Evolutionary conservation across 257 asterid genomes (phyloP).

Genomic region (Plantago elongata): DNA sequence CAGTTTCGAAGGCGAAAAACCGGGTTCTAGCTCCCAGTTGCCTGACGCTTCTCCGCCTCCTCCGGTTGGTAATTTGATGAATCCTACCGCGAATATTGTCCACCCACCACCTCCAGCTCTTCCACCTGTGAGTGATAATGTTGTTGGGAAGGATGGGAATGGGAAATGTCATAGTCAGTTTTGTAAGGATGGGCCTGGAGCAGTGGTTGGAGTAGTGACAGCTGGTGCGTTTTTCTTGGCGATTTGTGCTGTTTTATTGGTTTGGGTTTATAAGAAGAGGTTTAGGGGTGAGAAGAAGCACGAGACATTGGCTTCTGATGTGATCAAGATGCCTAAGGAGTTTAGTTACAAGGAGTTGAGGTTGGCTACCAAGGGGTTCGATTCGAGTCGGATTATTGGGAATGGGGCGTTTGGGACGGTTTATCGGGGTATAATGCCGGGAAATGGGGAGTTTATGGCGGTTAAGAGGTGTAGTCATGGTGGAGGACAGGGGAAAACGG

Average conservation of each 20-base stretch:
- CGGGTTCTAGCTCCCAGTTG: conserved; percentile 30
- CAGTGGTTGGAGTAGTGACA: conserved; percentile 71
- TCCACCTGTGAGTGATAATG: conserved; percentile 23
- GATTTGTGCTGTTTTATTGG: conserved; percentile 34
- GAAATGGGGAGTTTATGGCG: conserved; percentile 53
- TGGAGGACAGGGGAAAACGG: conserved; percentile 72
- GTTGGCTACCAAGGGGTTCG: conserved; percentile 59
- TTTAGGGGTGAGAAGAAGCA: conserved; percentile 38
- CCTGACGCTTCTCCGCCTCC: conserved; percentile 42
- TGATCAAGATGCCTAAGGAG: conserved; percentile 80
- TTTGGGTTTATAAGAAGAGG: conserved; percentile 56
- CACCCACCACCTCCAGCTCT: conserved; percentile 40
- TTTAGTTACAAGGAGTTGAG: conserved; percentile 62
- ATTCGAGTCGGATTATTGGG: conserved; percentile 46
- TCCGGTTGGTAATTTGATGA: conserved; percentile 36
- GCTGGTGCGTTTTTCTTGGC: conserved; percentile 72
- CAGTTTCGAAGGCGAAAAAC: conserved; percentile 36
- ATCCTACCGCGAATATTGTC: conserved; percentile 40
- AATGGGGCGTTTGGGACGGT: conserved; percentile 83
- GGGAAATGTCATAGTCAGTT: conserved; percentile 50
- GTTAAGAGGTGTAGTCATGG: conserved; percentile 71
- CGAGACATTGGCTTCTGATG: conserved; percentile 43
- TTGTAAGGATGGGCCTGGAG: conserved; percentile 59
- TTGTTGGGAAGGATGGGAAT: conserved; percentile 18
- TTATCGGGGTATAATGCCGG: conserved; percentile 52